These are phyloP conservation scores for Ophiocordyceps unilateralis DNA, from an alignment of 2,329 filamentous ascomycete species.

Conservation along the genomic window DNA sequence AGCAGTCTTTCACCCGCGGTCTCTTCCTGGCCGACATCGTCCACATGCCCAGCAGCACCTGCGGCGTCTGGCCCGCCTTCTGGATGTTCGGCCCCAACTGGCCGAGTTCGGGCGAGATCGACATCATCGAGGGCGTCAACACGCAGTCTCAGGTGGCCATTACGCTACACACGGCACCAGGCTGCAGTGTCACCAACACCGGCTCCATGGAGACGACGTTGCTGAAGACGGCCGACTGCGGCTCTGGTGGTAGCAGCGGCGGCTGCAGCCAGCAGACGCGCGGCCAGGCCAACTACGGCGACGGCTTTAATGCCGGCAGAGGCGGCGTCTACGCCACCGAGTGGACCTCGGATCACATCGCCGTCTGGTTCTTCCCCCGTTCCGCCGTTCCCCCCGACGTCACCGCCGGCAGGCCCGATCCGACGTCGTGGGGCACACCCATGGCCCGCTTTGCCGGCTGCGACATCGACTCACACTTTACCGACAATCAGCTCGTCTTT, in stretches of 20 bases:
- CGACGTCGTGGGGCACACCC: slow-evolving; percentile 51
- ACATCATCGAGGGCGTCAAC: slow-evolving; percentile 68
- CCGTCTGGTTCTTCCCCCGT: slow-evolving; percentile 69
- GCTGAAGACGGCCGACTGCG: slow-evolving; percentile 37
- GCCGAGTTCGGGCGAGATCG: slow-evolving; percentile 58
- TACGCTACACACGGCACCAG: slow-evolving; percentile 48
- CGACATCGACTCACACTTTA: slow-evolving; percentile 54
- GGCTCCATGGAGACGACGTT: slow-evolving; percentile 28
- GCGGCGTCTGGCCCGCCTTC: slow-evolving; percentile 63
- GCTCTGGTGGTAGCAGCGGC: slow-evolving; percentile 27
- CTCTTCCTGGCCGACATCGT: slow-evolving; percentile 57
- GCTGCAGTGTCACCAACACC: slow-evolving; percentile 37
- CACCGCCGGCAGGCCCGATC: slow-evolving; percentile 39
- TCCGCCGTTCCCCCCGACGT: slow-evolving; percentile 47
- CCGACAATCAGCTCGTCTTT: slow-evolving; percentile 58
- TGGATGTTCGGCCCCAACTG: slow-evolving; percentile 52
- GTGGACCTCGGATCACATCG: slow-evolving; percentile 58
- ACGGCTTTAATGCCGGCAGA: slow-evolving; percentile 50
- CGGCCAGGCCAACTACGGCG: slow-evolving; percentile 40
- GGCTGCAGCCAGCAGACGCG: slow-evolving; percentile 43
- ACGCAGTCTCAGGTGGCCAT: slow-evolving; percentile 38
- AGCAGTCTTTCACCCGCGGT: slow-evolving; percentile 47
- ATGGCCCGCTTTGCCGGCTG: slow-evolving; percentile 54
- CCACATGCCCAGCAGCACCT: slow-evolving; percentile 58
- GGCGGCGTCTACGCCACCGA: slow-evolving; percentile 61